Conservation (phyloP, 768 basidiomycete species). For the Calvatia gigantea region DNA sequence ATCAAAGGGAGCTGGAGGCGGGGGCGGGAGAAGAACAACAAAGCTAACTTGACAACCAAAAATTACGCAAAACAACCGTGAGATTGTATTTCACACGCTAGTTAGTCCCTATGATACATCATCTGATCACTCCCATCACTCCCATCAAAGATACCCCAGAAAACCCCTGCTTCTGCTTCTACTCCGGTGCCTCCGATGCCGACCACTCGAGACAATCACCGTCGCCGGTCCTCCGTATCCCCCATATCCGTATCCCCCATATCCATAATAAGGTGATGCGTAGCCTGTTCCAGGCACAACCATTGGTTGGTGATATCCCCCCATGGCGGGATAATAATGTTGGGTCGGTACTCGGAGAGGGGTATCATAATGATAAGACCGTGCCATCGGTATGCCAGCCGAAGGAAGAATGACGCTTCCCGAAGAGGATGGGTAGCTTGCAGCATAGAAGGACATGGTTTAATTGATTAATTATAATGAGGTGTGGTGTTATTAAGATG, state of each 20-base stretch:
- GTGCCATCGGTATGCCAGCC: background rate
- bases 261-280: background rate
- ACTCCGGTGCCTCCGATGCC: background rate
- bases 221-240: background rate
- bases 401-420: background rate
- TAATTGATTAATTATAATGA: background rate
- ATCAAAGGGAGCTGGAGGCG: background rate
- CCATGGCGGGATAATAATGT: background rate
- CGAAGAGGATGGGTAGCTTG: background rate
- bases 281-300: background rate
- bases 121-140: background rate
- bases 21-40: background rate
- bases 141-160: background rate
- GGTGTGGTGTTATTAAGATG: background rate
- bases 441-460: background rate
- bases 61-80: conserved; percentile 4
- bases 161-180: background rate
- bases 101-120: background rate
- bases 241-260: background rate
- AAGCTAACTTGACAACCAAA: background rate
- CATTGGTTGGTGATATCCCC: background rate
- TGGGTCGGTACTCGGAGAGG: background rate
- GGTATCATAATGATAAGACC: background rate
- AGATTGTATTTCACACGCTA: background rate
- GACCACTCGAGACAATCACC: background rate